Evolutionary conservation across 257 asterid genomes (phyloP).

Genomic region (Verbascum thapsus): DNA sequence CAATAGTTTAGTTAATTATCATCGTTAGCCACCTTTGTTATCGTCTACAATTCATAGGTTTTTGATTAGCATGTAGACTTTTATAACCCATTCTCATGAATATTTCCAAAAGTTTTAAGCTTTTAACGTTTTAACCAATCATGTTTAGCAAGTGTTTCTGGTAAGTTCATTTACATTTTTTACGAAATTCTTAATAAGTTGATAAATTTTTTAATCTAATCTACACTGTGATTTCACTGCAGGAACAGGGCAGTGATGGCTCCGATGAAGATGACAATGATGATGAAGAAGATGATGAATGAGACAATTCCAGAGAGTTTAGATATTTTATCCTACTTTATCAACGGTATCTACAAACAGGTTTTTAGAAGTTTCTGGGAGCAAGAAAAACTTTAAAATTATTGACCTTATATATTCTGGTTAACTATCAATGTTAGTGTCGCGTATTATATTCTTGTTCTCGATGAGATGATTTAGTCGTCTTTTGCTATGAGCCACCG

Average conservation of each 20-base stretch:
- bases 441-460: not conserved
- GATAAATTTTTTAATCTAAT: not conserved
- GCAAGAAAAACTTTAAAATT: constrained; percentile 8
- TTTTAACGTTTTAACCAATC: not conserved
- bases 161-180: not conserved
- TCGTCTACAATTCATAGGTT: not conserved
- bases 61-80: constrained; percentile 4
- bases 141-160: not conserved
- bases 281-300: constrained; percentile 50
- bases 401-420: constrained; percentile 18
- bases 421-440: not conserved
- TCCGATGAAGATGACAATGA: constrained; percentile 56
- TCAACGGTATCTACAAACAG: constrained; percentile 25
- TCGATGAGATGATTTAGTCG: not conserved
- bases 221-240: constrained; percentile 19
- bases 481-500: not conserved
- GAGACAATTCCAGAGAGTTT: constrained; percentile 23
- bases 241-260: constrained; percentile 68
- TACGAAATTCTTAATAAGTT: too few relatives aligned
- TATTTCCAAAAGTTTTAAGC: not conserved
- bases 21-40: too few relatives aligned
- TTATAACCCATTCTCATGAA: not conserved
- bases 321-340: not conserved
- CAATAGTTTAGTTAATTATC: too few relatives aligned
- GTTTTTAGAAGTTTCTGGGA: constrained; percentile 29